Percentiles rank a stretch among this genome's conserved stretches.
Conservation (phyloP, 768 basidiomycete genomes). For the Piloderma croceum region DNA sequence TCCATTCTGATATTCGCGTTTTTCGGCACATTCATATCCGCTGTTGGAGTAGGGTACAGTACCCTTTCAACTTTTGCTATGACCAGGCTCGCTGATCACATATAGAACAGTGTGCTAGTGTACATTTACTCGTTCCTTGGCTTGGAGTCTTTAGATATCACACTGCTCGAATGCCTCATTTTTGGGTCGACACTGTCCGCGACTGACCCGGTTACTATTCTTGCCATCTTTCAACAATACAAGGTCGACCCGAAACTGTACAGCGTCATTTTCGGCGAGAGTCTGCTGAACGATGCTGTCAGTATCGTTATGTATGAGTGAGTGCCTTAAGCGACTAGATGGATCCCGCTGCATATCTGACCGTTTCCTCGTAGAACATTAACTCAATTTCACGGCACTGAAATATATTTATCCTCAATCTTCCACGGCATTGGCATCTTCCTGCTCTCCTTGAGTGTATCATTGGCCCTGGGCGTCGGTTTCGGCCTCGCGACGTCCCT, state of each 20-base stretch:
- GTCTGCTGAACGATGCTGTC: conserved; percentile 95
- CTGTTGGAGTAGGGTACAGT: conserved; percentile 90
- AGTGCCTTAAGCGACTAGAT: conserved; percentile 33
- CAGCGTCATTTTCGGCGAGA: conserved; percentile 95
- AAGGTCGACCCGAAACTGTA: conserved; percentile 99
- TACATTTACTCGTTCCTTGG: conserved; percentile 94
- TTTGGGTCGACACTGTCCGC: conserved; percentile 97
- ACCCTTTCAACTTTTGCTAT: conserved; percentile 1
- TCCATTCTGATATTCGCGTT: conserved; percentile 94
- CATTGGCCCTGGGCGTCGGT: conserved; percentile 87
- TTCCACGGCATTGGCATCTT: conserved; percentile 98
- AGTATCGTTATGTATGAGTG: conserved; percentile 99
- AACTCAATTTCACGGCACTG: conserved; percentile 84
- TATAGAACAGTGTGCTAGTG: conserved; percentile 73
- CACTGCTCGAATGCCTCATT: conserved; percentile 87
- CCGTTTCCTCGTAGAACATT: conserved; percentile 57
- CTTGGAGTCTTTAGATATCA: conserved; percentile 80
- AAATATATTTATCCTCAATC: conserved; percentile 80
- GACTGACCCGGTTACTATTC: conserved; percentile 95
- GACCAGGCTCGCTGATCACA: conserved; percentile 42
- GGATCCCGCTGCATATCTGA: conserved; percentile 1
- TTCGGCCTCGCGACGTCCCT: conserved; percentile 91
- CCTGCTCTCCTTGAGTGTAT: conserved; percentile 89
- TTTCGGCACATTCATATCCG: conserved; percentile 91
- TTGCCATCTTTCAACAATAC: conserved; percentile 97